Conservation (phyloP, 2,329 filamentous ascomycete genomes). For the Colletotrichum lindemuthianum region DNA sequence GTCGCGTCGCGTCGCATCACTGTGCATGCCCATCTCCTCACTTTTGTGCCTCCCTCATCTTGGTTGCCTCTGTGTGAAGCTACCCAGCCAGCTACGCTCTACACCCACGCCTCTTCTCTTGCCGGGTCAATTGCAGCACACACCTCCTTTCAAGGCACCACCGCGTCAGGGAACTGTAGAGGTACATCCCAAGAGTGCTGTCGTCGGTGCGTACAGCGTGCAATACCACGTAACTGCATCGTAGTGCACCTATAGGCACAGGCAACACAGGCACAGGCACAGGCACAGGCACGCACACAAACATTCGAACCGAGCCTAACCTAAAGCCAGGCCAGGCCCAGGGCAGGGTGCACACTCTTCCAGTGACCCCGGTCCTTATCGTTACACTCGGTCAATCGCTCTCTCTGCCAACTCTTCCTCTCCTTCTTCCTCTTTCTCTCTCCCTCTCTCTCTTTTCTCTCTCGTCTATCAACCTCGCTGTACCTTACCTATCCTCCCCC, state of each 20-base stretch:
- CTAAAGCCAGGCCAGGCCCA: constrained; percentile 12
- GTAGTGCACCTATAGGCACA: too few relatives aligned
- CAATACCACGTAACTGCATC: too few relatives aligned
- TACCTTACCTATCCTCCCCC: too few relatives aligned
- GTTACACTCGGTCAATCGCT: too few relatives aligned
- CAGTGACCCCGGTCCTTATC: too few relatives aligned
- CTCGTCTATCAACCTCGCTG: constrained; percentile 1
- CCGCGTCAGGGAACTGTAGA: too few relatives aligned
- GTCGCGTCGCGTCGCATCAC: constrained; percentile 11
- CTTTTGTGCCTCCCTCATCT: neutral
- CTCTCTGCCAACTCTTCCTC: neutral
- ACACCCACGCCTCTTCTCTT: constrained; percentile 34
- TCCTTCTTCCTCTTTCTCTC: neutral
- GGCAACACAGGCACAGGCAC: neutral
- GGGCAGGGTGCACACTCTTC: neutral
- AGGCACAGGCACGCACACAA: neutral
- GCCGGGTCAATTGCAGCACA: neutral
- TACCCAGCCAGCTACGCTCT: too few relatives aligned
- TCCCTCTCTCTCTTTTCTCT: constrained; percentile 24
- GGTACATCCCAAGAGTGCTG: too few relatives aligned
- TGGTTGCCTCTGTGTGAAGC: too few relatives aligned
- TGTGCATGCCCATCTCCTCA: constrained; percentile 4
- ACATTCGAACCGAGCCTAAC: constrained; percentile 28
- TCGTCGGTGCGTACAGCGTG: too few relatives aligned
- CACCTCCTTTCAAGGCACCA: neutral